These are phyloP conservation scores for Iris macrosiphon DNA, from an alignment of 106 monocot genomes.

Conservation along the genomic window DNA sequence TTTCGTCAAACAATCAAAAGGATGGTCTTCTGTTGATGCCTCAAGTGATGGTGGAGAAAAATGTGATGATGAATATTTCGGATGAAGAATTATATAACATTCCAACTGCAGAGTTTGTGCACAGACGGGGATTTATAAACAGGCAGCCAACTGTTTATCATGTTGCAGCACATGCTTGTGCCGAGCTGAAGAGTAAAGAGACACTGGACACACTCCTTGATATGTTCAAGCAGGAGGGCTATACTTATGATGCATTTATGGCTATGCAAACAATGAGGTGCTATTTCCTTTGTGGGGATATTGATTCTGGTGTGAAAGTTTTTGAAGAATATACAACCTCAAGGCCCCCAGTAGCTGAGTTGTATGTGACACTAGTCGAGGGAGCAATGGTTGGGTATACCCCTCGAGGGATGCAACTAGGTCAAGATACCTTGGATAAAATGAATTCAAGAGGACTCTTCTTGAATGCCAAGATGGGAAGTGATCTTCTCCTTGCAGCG, in stretches of 20 bases:
- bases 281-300: slow-evolving; percentile 57
- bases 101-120: slow-evolving; percentile 77
- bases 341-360: slow-evolving; percentile 42
- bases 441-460: slow-evolving; percentile 65
- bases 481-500: slow-evolving; percentile 60
- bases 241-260: slow-evolving; percentile 50
- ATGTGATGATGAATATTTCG: slow-evolving; percentile 90
- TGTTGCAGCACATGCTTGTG: slow-evolving; percentile 87
- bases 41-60: slow-evolving; percentile 79
- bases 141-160: slow-evolving; percentile 74
- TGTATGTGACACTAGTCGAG: slow-evolving; percentile 63
- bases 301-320: slow-evolving; percentile 57
- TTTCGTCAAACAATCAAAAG: slow-evolving; percentile 88
- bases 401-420: slow-evolving; percentile 82
- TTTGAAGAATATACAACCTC: slow-evolving; percentile 59
- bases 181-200: slow-evolving; percentile 76
- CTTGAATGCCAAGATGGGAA: slow-evolving; percentile 38
- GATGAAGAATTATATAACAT: slow-evolving; percentile 94
- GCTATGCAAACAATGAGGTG: slow-evolving; percentile 79
- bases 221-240: slow-evolving; percentile 60
- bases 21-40: slow-evolving; percentile 82
- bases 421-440: slow-evolving; percentile 72
- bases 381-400: slow-evolving; percentile 89
- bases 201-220: slow-evolving; percentile 67
- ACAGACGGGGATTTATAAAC: slow-evolving; percentile 65